phyloP scores from a whole-genome alignment of 225 moss, liverwort and hornwort genomes.

The Bryoerythrophyllum caledonicum region DNA sequence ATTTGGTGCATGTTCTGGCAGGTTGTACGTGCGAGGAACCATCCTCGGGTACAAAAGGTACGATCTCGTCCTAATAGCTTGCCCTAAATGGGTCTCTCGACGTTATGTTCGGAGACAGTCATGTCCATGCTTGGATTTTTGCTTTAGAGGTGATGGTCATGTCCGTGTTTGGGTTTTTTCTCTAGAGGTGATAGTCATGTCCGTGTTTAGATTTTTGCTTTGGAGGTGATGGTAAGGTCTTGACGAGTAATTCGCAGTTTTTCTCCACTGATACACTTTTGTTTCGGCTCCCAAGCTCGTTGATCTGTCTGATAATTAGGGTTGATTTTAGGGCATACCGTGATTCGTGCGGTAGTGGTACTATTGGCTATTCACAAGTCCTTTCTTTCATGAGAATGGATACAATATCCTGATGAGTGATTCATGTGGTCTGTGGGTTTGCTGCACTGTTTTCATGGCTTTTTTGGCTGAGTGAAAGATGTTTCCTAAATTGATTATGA shows the following conservation, averaged over 20 bases:
- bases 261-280: too few species aligned
- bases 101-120: neutral
- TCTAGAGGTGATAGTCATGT: neutral
- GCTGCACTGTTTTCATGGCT: too few species aligned
- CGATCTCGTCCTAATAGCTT: neutral
- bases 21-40: slow-evolving; percentile 83
- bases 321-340: neutral
- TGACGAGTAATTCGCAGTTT: neutral
- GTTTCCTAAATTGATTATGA: too few species aligned
- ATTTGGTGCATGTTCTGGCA: slow-evolving; percentile 30
- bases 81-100: neutral
- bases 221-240: neutral
- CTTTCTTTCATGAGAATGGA: neutral
- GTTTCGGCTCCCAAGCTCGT: neutral
- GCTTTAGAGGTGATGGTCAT: too few species aligned
- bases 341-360: neutral
- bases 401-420: neutral
- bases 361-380: neutral
- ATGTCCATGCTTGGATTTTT: neutral
- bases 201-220: neutral
- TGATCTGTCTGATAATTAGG: neutral
- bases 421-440: neutral
- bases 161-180: too few species aligned
- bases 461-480: too few species aligned
- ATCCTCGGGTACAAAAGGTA: slow-evolving; percentile 87